Evolutionary conservation across 371 early-diverging fungal species (phyloP), one percentile per base, ranked within the genome.

Genomic region (Apophysomyces elegans): DNA sequence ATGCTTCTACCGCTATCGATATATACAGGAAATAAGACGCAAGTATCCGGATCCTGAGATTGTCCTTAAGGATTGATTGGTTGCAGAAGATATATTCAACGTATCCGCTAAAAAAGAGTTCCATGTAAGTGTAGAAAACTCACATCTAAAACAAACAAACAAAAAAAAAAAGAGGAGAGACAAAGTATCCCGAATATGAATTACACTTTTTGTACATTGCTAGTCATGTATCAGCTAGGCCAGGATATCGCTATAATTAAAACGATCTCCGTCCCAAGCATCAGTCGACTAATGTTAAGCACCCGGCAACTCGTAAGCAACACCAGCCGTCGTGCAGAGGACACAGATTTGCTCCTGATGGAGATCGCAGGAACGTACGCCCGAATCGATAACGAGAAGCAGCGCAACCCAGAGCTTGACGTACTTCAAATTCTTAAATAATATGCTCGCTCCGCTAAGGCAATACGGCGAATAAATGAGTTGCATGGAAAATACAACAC

Each of bases 401-500:
- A 77, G 47, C 7, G 37, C 36, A 36, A 59, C 58, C 56, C 65
- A 32, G 14, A 59, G 26, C 44, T 58, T 39, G 13, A 50, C 14
- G 4, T 56, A 21, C 37, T 13, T 35, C 37, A 71, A 38, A 71
- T 68, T 6, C 8, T n/a, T 0, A 59, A 79, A 61, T 74, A 84
- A 69, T 62, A 67, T 18, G 57, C 63, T 16, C 67, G 87, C 8
- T 56, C 68, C 3, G 59, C 62, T 2, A 58, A 66, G 13, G 72
- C 84, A 5, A 47, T 83, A 7, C 59, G 66, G 3, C 69, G 86
- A 7, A 21, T 87, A 38, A 87, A 87, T 50, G 78, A 83, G 56
- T 47, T 86, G 9, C 87, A 87, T 58, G 73, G 74, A 12, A 78
- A 78, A 47, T 84, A 86, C 56, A 57, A 63, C 12, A 87, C 85